These are phyloP conservation scores for Cynara cardunculus DNA, from an alignment of 129 eudicot species.

Conservation along the genomic window DNA sequence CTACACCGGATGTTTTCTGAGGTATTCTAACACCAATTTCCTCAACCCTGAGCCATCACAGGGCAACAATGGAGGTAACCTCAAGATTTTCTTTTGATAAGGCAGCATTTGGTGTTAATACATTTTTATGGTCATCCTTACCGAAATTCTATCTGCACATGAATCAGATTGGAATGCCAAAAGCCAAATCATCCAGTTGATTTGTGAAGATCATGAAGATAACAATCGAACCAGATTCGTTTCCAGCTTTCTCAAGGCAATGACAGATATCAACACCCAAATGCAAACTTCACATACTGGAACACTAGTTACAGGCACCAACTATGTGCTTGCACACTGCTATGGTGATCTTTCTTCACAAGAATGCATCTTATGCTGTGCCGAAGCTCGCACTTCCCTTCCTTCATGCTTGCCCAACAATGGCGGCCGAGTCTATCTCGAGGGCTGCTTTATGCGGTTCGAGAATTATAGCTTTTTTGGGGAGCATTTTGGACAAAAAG, in stretches of 20 bases:
- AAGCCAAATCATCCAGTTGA: constrained; percentile 11
- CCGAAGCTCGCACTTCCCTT: constrained; percentile 29
- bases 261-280: constrained; percentile 11
- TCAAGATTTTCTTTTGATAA: too few relatives aligned
- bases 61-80: constrained; percentile 10
- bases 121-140: too few relatives aligned
- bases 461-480: constrained; percentile 38
- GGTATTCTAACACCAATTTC: constrained; percentile 70
- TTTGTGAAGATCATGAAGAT: constrained; percentile 1
- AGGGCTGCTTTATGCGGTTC: constrained; percentile 40
- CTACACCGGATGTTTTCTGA: constrained; percentile 68
- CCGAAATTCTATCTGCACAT: background rate
- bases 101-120: too few relatives aligned
- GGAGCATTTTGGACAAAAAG: constrained; percentile 13
- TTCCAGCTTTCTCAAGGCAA: constrained; percentile 8
- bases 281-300: constrained; percentile 18
- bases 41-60: constrained; percentile 43
- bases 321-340: constrained; percentile 36
- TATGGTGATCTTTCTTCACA: constrained; percentile 33
- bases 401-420: constrained; percentile 36
- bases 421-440: constrained; percentile 37
- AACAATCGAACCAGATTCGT: background rate
- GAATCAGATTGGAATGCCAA: constrained; percentile 9
- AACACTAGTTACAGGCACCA: constrained; percentile 25
- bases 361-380: constrained; percentile 37